Evolutionary conservation across 352 stramenopile species (phyloP).

Genomic region (Globisporangium rhizosaccharum): DNA sequence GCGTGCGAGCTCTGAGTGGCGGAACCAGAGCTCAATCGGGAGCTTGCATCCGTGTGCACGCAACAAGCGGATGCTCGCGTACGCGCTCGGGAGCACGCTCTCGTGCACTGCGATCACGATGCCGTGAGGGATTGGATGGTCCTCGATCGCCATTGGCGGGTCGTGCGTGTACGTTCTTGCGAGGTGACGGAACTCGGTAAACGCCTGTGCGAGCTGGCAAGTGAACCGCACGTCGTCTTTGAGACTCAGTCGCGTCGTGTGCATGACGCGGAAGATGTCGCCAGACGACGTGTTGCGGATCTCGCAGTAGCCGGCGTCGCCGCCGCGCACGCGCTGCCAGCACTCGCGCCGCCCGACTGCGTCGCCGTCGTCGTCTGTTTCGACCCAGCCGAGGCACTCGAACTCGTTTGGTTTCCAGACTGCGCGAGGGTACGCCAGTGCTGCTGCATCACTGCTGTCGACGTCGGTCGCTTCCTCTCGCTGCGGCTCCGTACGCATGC

Average conservation of each 20-base stretch:
- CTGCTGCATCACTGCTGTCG: not conserved
- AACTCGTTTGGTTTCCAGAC: conserved; percentile 21
- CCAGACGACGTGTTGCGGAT: conserved; percentile 46
- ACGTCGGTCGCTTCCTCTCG: not conserved
- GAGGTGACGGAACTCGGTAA: conserved; percentile 49
- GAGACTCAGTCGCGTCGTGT: conserved; percentile 50
- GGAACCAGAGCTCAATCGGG: conserved; percentile 70
- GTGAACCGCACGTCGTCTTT: conserved; percentile 68
- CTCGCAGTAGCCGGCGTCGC: conserved; percentile 59
- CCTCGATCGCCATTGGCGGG: conserved; percentile 27
- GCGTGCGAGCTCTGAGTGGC: conserved; percentile 14
- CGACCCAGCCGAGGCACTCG: conserved; percentile 6
- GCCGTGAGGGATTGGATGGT: conserved; percentile 21
- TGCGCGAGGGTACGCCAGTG: conserved; percentile 9
- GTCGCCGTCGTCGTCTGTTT: conserved; percentile 27
- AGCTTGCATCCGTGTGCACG: conserved; percentile 34
- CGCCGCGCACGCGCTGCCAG: conserved; percentile 52
- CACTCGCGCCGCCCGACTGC: conserved; percentile 40
- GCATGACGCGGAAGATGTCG: conserved; percentile 57
- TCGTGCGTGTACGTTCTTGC: conserved; percentile 49
- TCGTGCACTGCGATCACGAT: conserved; percentile 50
- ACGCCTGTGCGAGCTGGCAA: conserved; percentile 49
- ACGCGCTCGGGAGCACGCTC: conserved; percentile 43
- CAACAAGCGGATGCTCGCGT: conserved; percentile 37
- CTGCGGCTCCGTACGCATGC: not conserved